phyloP scores from a whole-genome alignment of 2,329 filamentous ascomycete species.

The Raffaelea ambrosiae region DNA sequence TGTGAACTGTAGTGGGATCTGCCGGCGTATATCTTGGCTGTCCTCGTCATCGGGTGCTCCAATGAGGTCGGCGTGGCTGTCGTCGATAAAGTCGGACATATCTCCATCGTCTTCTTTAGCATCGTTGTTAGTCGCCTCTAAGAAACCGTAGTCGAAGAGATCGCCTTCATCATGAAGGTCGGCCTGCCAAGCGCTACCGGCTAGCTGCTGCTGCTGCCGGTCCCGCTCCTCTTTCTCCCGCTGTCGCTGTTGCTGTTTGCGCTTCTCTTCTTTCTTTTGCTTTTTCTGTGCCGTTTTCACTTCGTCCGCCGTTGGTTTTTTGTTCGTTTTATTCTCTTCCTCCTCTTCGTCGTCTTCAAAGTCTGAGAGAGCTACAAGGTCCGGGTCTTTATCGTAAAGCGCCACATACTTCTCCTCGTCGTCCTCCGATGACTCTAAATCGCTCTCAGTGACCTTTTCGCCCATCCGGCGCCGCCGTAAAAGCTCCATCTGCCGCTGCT shows the following conservation, averaged over 20 bases:
- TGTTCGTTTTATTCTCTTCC: constrained; percentile 5
- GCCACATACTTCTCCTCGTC: constrained; percentile 12
- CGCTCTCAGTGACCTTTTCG: constrained; percentile 17
- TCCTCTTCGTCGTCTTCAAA: constrained; percentile 25
- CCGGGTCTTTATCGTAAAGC: constrained; percentile 22
- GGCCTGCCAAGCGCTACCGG: background rate
- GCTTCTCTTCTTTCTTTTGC: constrained; percentile 1
- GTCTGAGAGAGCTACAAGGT: constrained; percentile 18
- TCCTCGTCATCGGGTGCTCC: constrained; percentile 37
- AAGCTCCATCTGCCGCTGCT: constrained; percentile 20
- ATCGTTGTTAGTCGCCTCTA: background rate
- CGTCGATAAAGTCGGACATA: constrained; percentile 54
- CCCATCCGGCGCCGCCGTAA: constrained; percentile 20
- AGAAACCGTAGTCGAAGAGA: background rate
- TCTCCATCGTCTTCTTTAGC: constrained; percentile 11
- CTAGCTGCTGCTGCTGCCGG: background rate
- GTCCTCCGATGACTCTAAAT: constrained; percentile 4
- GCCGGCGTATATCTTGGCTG: constrained; percentile 25
- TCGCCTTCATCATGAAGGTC: constrained; percentile 2
- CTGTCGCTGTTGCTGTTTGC: background rate
- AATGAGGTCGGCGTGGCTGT: constrained; percentile 19
- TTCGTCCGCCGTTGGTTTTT: background rate
- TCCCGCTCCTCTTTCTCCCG: background rate
- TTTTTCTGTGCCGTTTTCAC: background rate
- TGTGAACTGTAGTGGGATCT: constrained; percentile 63